Evolutionary conservation across 495 filamentous ascomycete species (phyloP), one percentile per base, ranked within the genome.

Genomic region (Cladorrhinum samala): DNA sequence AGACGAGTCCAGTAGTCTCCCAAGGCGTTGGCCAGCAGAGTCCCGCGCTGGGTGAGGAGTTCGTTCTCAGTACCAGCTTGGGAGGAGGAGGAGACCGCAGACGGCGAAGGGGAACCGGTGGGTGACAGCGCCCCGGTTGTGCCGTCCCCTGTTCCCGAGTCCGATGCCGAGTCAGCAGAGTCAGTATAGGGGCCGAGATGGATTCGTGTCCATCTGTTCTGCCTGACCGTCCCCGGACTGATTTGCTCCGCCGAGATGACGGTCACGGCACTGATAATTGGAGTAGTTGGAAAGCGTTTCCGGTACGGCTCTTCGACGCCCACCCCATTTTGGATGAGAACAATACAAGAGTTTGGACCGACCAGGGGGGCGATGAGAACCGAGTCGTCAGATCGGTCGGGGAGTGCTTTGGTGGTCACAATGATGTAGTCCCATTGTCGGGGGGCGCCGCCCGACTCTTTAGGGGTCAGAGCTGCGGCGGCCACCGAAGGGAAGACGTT

Each of bases 291-390:
- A 50, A 82, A 87, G 8, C 74, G 68, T 42, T 63, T 64, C 25
- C 80, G 73, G 65, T 85, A 84, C 0, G 82, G 74, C 9, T 77
- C 77, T 53, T 88, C 84, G 21, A 87, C 83, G 21, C 84, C 84
- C 9, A 88, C 76, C 21, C 84, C 84, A 64, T 88, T 88, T 54
- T 88, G 84, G 46, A 87, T 82, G 27, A 88, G 68, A 17, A 88
- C 81, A 53, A 88, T 77, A 51, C 53, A 56, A 1, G 65, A 71
- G 61, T 72, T 63, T 1, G 72, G 64, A 0, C 78, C 62, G n/a
- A 81, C 77, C 8, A 84, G 73, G 2, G 57, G 55, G 18, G 83
- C 73, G 23, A 87, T 67, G 13, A 68, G 59, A 16, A 65, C 64
- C 14, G 71, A 58, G 36, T 80, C 75, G 23, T 72, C 68, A 33